Percentiles rank a stretch among this genome's conserved stretches.
These are phyloP conservation scores for Casuarina glauca DNA, from an alignment of 306 rosid genomes.

Conservation along the genomic window DNA sequence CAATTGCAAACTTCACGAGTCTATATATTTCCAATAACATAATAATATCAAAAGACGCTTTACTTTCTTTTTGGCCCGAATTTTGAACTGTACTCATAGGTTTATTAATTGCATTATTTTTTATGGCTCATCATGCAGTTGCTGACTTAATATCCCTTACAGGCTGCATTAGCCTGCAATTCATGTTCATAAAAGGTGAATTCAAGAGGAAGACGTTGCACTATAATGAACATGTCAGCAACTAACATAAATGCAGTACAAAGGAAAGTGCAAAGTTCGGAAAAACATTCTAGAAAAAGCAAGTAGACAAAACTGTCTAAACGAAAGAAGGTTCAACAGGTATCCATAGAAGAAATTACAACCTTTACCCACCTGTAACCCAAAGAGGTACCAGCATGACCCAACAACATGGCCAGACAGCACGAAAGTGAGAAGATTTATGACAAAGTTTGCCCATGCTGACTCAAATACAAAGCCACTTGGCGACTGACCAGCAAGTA, in stretches of 20 bases:
- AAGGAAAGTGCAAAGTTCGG: neutral
- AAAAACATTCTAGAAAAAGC: neutral
- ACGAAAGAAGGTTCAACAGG: neutral
- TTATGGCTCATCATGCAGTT: neutral
- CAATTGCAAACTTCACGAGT: neutral
- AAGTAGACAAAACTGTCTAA: neutral
- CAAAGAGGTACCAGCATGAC: conserved; percentile 81
- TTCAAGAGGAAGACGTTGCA: neutral
- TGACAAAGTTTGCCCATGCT: conserved; percentile 72
- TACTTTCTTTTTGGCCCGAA: neutral
- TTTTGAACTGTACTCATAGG: no score
- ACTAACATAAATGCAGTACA: neutral
- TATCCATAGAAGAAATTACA: neutral
- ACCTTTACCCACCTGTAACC: conserved; percentile 60
- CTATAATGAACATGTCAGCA: neutral
- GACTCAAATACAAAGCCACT: conserved; percentile 80
- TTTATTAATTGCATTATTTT: neutral
- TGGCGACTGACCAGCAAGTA: conserved; percentile 66
- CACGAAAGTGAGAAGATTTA: conserved; percentile 72
- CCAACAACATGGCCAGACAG: conserved; percentile 78
- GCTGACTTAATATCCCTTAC: neutral
- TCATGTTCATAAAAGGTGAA: neutral
- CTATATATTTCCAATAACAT: no score
- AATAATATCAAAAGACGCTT: neutral
- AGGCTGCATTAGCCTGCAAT: neutral